A percentile compares a stretch with the other conserved stretches of the same genome.
These are phyloP conservation scores for Furcasterigmium furcatum DNA, from an alignment of 2,329 filamentous ascomycete genomes.

Conservation along the genomic window DNA sequence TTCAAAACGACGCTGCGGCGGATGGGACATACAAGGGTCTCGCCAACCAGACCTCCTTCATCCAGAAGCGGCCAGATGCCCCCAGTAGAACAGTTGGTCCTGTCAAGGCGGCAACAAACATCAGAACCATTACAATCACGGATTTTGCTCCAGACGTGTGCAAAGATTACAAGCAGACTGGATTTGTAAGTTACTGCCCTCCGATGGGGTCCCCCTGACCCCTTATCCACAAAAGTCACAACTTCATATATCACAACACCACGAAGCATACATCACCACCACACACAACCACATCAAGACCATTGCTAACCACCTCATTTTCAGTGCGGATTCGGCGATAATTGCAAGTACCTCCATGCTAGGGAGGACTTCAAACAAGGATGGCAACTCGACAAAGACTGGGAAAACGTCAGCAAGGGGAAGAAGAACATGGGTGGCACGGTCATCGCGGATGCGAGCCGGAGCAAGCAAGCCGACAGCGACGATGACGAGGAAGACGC, in stretches of 20 bases:
- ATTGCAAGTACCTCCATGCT: conserved; percentile 77
- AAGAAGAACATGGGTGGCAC: conserved; percentile 62
- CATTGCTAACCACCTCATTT: background rate
- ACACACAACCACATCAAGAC: no score
- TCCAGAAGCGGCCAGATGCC: conserved; percentile 77
- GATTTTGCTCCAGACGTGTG: conserved; percentile 93
- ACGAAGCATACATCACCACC: no score
- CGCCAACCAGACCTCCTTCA: conserved; percentile 69
- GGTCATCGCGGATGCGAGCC: conserved; percentile 57
- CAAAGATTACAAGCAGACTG: conserved; percentile 87
- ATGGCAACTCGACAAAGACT: conserved; percentile 93
- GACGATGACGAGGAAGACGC: conserved; percentile 60
- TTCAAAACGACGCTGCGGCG: conserved; percentile 23
- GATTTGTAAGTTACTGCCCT: conserved; percentile 22
- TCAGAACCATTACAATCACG: conserved; percentile 84
- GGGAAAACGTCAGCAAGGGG: conserved; percentile 80
- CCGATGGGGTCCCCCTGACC: no score
- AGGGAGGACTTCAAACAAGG: conserved; percentile 82
- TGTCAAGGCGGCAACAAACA: conserved; percentile 82
- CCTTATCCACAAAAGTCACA: no score
- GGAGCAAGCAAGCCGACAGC: conserved; percentile 25
- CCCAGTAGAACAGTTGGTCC: conserved; percentile 72
- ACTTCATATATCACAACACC: no score
- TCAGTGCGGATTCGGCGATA: conserved; percentile 50
- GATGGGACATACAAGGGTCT: conserved; percentile 77